These are phyloP conservation scores for Diaporthe helianthi DNA, from an alignment of 2,329 filamentous ascomycete species.

Conservation along the genomic window DNA sequence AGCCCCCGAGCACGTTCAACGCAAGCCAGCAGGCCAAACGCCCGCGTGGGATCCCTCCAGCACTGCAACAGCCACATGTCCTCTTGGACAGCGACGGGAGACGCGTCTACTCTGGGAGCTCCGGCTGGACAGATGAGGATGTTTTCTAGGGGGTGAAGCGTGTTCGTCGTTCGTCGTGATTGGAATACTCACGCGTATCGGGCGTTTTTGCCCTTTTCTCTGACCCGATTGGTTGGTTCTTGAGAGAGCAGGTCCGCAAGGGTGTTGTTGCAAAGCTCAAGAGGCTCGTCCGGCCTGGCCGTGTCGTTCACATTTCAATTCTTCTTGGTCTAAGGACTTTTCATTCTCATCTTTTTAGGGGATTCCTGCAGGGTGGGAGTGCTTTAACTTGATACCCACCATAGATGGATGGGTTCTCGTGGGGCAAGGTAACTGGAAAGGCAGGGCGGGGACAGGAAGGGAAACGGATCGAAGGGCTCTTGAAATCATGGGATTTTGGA, in stretches of 20 bases:
- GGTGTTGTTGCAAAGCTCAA: background rate
- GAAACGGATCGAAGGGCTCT: background rate
- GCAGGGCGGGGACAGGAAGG: background rate
- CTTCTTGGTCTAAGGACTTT: constrained; percentile 1
- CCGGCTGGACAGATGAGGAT: constrained; percentile 73
- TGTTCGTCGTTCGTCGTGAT: constrained; percentile 32
- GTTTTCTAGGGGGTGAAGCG: constrained; percentile 54
- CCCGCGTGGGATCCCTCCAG: constrained; percentile 59
- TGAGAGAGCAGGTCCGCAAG: constrained; percentile 10
- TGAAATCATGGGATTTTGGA: constrained; percentile 24
- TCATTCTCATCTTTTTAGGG: constrained; percentile 3
- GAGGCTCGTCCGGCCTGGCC: constrained; percentile 27
- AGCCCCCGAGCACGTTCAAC: constrained; percentile 63
- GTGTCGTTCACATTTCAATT: constrained; percentile 8
- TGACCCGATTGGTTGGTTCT: constrained; percentile 23
- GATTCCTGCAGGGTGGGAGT: background rate
- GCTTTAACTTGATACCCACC: constrained; percentile 12
- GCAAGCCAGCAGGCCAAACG: constrained; percentile 57
- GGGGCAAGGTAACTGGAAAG: background rate
- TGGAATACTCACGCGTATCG: constrained; percentile 14
- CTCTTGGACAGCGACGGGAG: constrained; percentile 66
- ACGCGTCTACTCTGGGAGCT: constrained; percentile 66
- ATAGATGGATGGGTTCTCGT: constrained; percentile 4
- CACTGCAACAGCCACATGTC: constrained; percentile 52
- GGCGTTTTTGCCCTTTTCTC: constrained; percentile 12